Percentiles rank a stretch among this genome's conserved stretches.
phyloP scores from a whole-genome alignment of 805 yeast species.

The Sungouiozyma intestinalis region DNA sequence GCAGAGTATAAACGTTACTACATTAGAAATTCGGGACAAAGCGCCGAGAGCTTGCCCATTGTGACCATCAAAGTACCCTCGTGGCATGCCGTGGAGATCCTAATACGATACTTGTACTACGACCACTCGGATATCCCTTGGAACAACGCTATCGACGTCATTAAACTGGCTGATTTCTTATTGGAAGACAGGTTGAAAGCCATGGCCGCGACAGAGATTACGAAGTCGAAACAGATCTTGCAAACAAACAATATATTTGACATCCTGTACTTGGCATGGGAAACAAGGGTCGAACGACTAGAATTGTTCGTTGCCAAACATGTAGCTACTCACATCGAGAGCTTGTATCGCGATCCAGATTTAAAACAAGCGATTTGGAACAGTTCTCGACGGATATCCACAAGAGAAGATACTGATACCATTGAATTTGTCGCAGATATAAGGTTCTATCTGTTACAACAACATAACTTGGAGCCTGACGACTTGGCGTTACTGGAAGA shows the following conservation, averaged over 20 bases:
- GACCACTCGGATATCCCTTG: constrained; percentile 47
- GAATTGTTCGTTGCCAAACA: constrained; percentile 53
- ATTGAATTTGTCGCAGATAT: constrained; percentile 74
- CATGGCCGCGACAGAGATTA: constrained; percentile 41
- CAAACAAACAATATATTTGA: constrained; percentile 38
- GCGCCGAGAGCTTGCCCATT: not conserved
- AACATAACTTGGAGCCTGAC: constrained; percentile 22
- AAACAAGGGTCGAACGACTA: constrained; percentile 48
- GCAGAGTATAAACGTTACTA: constrained; percentile 19
- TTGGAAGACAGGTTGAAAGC: constrained; percentile 55
- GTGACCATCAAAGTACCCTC: constrained; percentile 8
- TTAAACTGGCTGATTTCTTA: constrained; percentile 47
- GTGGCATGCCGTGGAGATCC: constrained; percentile 33
- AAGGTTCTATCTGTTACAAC: constrained; percentile 42
- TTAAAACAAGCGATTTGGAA: constrained; percentile 33
- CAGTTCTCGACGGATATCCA: constrained; percentile 45
- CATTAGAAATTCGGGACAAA: constrained; percentile 1
- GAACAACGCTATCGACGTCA: constrained; percentile 41
- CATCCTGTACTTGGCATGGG: constrained; percentile 57
- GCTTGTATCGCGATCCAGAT: constrained; percentile 30
- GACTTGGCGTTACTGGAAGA: constrained; percentile 18
- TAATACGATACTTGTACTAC: constrained; percentile 47
- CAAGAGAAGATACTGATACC: constrained; percentile 65
- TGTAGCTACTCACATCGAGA: constrained; percentile 41
- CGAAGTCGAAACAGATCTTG: constrained; percentile 24